Base-by-base conservation (phyloP, 441 rosid genomes). In the Bocquillonia castaneifolia region DNA sequence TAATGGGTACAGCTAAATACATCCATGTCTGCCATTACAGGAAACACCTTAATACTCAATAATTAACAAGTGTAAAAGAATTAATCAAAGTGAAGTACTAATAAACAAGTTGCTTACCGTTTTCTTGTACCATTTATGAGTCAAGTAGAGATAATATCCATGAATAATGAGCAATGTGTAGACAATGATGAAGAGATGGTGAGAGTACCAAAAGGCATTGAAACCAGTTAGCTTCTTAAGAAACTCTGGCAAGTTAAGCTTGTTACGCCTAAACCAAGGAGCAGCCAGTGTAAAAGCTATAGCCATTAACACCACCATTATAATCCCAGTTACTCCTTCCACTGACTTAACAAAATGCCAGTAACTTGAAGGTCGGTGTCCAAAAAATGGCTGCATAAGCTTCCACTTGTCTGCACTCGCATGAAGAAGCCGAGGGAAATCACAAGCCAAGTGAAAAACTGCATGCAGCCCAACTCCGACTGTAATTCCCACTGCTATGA, bases 171-270 rank as follows among this genome's bases (percentile, higher is more conserved):
- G 92, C 70, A 91, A 83, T 26, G 89, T 59, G 67, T 93, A 93
- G 73, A 91, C 97, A 20, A 91, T 77, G 50, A 88, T 79, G 72
- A 91, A 91, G 59, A 86, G 83, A 77, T 91, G 98, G 79, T 91
- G 97, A 8, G 98, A 85, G 71, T 93, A 93, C 98, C 98, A 93
- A 62, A 93, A 93, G 61, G 98, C 96, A 51, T 93, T 93, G 70
- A 91, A 93, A 31, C 98, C 98, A 0, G 96, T 89, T 51, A 93
- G 89, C 69, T 81, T 89, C 78, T 80, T 86, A n/a, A 93, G 79
- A 61, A 80, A 78, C 0, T 71, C 82, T n/a, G 96, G 97, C 47
- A 91, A 68, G 53, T 83, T 84, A 67, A 88, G 84, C 81, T 77
- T 86, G 81, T 78, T 85, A 23, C 93, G 83, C 68, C 98, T 80